Conservation (phyloP, 306 rosid species). For the Betula pendula region DNA sequence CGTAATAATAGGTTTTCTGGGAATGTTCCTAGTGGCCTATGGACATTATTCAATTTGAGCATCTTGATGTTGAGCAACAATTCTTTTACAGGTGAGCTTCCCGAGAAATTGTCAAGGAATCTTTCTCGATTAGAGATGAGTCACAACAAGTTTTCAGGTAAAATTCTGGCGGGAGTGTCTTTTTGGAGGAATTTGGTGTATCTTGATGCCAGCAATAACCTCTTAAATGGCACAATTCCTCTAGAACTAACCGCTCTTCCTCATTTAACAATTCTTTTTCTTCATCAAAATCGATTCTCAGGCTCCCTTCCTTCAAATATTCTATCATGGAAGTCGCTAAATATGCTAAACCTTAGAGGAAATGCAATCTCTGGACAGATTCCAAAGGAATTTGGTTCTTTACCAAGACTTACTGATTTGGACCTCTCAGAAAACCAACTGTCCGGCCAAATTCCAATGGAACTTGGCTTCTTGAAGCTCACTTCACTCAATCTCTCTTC, state of each 20-base stretch:
- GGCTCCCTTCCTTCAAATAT: slow-evolving; percentile 51
- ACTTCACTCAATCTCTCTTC: slow-evolving; percentile 48
- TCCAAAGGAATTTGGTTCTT: slow-evolving; percentile 36
- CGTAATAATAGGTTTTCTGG: slow-evolving; percentile 48
- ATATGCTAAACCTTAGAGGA: slow-evolving; percentile 38
- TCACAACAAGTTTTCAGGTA: slow-evolving; percentile 58
- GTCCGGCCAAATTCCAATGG: slow-evolving; percentile 59
- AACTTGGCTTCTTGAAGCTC: slow-evolving; percentile 7
- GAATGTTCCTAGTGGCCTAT: slow-evolving; percentile 60
- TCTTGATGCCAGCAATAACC: slow-evolving; percentile 52
- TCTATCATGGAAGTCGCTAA: slow-evolving; percentile 47
- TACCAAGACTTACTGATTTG: slow-evolving; percentile 43
- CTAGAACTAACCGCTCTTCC: slow-evolving; percentile 50
- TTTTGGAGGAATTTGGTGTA: slow-evolving; percentile 46
- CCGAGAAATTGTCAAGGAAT: slow-evolving; percentile 40
- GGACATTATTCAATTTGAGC: slow-evolving; percentile 48
- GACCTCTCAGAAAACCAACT: slow-evolving; percentile 70
- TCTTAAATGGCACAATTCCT: slow-evolving; percentile 58
- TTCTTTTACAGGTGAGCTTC: slow-evolving; percentile 56
- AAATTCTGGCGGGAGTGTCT: slow-evolving; percentile 54
- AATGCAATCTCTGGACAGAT: slow-evolving; percentile 59
- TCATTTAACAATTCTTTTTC: slow-evolving; percentile 30
- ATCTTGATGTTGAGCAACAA: slow-evolving; percentile 38
- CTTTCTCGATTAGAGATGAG: slow-evolving; percentile 46
- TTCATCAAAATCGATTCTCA: slow-evolving; percentile 49